Evolutionary conservation across 176 grass and related monocot species (phyloP), one percentile per base, ranked within the genome.

Genomic region (Musa schizocarpa): DNA sequence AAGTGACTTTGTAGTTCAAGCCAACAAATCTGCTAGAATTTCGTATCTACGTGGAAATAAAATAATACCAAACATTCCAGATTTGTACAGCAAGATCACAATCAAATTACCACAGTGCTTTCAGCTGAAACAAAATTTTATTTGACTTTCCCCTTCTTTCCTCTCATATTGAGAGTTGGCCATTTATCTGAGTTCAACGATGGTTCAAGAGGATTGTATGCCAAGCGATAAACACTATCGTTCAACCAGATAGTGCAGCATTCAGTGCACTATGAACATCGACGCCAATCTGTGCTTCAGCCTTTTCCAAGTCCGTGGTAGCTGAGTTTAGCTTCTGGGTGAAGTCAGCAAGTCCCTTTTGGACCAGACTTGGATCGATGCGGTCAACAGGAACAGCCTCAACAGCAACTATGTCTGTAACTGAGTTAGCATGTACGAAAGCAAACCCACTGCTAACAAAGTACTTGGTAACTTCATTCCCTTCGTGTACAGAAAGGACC

Each of bases 391-490:
- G 95, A 17, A 93, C 81, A 25, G 95, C 95, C 76, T 94, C 95
- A 29, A 99, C 86, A 71, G 95, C 91, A 50, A 99, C 88, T 49
- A 99, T 87, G 85, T 99, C 91, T 81, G 95, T 85, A 17, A 99
- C 82, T 56, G 95, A 99, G 79, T 99, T 99, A 63, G 91, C 90
- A 83, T 99, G 95, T 79, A 99, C 74, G 63, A 99, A 94, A 59
- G 90, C 90, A 86, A 99, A 99, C 11, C 95, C 90, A 89, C 90
- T 87, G 86, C 95, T 99, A n/a, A 99, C 88, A 69, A 99, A 92
- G 81, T 94, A 99, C 76, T 94, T 99, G 65, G 78, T 92, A 34
- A 86, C 77, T 54, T 94, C 95, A 34, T 74, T 99, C 68, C 95
- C 95, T 74, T 99, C 88, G 0, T 99, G 91, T 78, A 94, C 95